Conservation (phyloP, 345 rosid genomes). For the Acer saccharum region DNA sequence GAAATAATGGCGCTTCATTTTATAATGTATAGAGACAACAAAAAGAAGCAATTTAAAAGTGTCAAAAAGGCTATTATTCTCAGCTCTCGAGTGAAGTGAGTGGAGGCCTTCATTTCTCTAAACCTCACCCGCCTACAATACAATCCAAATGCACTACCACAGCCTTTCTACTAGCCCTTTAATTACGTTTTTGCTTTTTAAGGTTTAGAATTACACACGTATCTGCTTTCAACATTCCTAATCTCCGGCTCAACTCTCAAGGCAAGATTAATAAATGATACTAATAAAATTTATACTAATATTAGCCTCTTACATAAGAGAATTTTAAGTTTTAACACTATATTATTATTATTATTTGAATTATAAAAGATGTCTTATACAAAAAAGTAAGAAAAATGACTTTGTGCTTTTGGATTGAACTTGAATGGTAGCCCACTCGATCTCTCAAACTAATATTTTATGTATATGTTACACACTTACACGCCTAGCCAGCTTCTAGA, state of each 20-base stretch:
- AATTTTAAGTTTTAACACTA: not conserved
- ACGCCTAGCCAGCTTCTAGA: not conserved
- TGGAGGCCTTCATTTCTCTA: too few species aligned
- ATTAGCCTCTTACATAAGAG: too few species aligned
- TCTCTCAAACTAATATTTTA: not conserved
- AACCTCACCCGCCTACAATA: too few species aligned
- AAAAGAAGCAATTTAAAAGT: not conserved
- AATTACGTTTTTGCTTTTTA: not conserved
- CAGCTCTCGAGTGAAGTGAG: too few species aligned
- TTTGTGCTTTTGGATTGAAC: not conserved
- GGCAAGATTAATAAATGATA: too few species aligned
- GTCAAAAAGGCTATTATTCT: not conserved
- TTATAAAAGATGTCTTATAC: not conserved
- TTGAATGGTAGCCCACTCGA: not conserved
- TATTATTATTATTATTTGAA: too few species aligned
- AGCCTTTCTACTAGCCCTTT: not conserved
- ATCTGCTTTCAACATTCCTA: too few species aligned
- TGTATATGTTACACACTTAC: not conserved
- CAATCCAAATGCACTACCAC: not conserved
- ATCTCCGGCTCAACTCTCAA: too few species aligned
- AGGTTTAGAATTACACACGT: not conserved
- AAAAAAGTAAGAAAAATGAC: not conserved
- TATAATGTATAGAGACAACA: constrained; percentile 7
- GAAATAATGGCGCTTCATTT: not conserved
- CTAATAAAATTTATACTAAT: too few species aligned